Evolutionary conservation across 2,329 filamentous ascomycete species (phyloP).

Genomic region (Sarocladium strictum): DNA sequence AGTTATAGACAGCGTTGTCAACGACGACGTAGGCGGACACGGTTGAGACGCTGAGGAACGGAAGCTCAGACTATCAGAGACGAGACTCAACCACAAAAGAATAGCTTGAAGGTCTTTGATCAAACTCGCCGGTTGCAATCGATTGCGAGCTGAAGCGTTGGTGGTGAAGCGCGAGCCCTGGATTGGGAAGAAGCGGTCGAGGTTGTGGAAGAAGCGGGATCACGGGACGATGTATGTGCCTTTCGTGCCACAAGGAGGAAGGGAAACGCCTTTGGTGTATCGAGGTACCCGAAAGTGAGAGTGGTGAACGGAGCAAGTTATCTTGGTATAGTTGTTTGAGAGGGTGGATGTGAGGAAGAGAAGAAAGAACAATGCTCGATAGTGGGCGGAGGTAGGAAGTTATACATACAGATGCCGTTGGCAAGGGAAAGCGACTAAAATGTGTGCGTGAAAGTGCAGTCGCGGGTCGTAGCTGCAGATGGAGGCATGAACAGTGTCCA

Average conservation of each 20-base stretch:
- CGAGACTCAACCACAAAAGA: not conserved
- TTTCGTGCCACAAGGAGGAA: not conserved
- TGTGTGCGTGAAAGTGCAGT: constrained; percentile 3
- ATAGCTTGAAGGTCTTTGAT: no score
- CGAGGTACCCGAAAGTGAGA: not conserved
- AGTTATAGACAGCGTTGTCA: not conserved
- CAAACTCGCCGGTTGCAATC: not conserved
- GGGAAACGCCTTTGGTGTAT: not conserved
- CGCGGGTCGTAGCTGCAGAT: not conserved
- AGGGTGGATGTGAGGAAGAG: not conserved
- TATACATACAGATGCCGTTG: not conserved
- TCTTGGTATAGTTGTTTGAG: not conserved
- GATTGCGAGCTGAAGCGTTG: not conserved
- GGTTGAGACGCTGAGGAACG: not conserved
- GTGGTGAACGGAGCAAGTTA: not conserved
- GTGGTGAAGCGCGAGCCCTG: not conserved
- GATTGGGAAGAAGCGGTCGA: not conserved
- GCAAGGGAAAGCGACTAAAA: no score
- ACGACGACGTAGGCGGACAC: constrained; percentile 5
- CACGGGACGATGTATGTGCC: not conserved
- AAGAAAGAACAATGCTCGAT: not conserved
- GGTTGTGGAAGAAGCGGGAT: not conserved
- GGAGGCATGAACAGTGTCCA: not conserved
- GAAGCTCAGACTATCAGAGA: not conserved
- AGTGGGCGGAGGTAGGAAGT: not conserved